Percentiles rank a stretch among this genome's conserved stretches.
Evolutionary conservation across 202 grass and related monocot genomes (phyloP).

Genomic region (Zoysia matrella): DNA sequence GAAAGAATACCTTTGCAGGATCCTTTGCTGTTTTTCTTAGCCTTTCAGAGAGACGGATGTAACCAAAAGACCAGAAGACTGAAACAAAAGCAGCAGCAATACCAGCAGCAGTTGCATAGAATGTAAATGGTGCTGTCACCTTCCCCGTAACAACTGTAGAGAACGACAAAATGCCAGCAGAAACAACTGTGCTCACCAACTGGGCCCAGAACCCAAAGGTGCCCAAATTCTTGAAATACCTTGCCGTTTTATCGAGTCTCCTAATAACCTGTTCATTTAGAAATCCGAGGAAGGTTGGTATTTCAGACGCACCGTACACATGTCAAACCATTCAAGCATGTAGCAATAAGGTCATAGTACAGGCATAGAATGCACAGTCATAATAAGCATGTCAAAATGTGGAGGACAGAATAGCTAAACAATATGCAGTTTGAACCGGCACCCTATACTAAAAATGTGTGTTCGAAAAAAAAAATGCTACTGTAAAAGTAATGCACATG

Average conservation of each 20-base stretch:
- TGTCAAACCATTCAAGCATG: neutral
- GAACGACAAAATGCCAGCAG: constrained; percentile 91
- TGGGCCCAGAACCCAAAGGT: constrained; percentile 87
- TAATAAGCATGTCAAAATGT: constrained; percentile 14
- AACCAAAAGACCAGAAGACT: constrained; percentile 96
- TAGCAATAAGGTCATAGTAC: neutral
- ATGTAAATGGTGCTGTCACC: constrained; percentile 77
- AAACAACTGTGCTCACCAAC: constrained; percentile 77
- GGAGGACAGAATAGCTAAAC: neutral
- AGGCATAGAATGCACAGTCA: neutral
- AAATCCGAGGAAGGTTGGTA: neutral
- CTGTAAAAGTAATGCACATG: neutral
- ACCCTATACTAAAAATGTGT: neutral
- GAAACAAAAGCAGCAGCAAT: constrained; percentile 86
- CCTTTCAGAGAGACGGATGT: constrained; percentile 84
- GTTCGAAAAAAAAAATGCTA: neutral
- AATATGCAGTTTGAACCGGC: neutral
- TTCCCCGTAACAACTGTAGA: constrained; percentile 78
- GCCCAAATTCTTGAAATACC: constrained; percentile 93
- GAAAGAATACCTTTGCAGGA: constrained; percentile 76
- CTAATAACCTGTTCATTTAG: constrained; percentile 67
- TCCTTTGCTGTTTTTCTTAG: constrained; percentile 80
- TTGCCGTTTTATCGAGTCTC: constrained; percentile 78
- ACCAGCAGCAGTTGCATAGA: constrained; percentile 79
- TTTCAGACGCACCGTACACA: constrained; percentile 8